A percentile compares a stretch with the other conserved stretches of the same genome.
These are phyloP conservation scores for Fraxinus xanthoxyloides DNA, from an alignment of 305 asterid species.

Conservation along the genomic window DNA sequence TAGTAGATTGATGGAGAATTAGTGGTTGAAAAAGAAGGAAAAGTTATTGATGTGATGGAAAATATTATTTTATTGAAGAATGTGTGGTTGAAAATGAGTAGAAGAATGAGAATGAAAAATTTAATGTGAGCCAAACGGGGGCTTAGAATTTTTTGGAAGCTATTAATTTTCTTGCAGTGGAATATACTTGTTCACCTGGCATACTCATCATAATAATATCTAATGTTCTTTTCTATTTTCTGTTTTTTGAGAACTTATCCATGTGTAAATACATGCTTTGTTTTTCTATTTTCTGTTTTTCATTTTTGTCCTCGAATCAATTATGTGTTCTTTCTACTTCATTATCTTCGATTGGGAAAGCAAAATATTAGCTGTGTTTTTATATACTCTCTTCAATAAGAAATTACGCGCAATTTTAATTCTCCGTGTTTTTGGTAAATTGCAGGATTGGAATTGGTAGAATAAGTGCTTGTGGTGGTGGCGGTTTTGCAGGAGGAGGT, in stretches of 20 bases:
- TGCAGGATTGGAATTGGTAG: conserved; percentile 92
- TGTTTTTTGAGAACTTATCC: conserved; percentile 7
- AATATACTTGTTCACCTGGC: neutral
- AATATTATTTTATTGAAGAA: no score
- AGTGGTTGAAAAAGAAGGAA: no score
- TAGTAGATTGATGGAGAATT: no score
- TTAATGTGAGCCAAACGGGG: no score
- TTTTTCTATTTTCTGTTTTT: conserved; percentile 5
- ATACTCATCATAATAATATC: neutral
- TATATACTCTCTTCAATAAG: neutral
- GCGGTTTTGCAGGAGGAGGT: conserved; percentile 96
- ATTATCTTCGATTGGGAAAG: neutral
- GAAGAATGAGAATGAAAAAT: no score
- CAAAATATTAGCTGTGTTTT: neutral
- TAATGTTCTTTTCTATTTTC: neutral
- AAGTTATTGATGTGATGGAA: no score
- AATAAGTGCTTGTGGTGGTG: conserved; percentile 93
- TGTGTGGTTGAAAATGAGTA: no score
- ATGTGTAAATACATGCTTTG: neutral
- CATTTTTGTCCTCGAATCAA: conserved; percentile 9
- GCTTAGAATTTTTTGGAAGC: neutral
- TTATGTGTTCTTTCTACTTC: neutral
- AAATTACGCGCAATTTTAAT: conserved; percentile 18
- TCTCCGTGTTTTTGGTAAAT: conserved; percentile 30
- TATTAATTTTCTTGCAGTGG: neutral